Conservation (phyloP, 306 rosid species). For the Prinsepia uniflora region DNA sequence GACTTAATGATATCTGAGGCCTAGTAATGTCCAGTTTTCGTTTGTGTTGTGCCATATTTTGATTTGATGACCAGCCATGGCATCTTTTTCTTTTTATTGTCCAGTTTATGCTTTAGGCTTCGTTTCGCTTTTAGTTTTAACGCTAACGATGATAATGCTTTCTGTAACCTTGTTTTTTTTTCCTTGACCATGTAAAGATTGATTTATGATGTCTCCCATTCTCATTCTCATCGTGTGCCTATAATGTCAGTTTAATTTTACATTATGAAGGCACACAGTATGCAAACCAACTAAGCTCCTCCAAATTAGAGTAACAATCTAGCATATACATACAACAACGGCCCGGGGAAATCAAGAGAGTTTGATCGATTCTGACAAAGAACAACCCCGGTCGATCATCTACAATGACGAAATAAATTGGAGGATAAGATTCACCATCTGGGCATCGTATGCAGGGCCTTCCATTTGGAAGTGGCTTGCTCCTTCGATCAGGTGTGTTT, state of each 20-base stretch:
- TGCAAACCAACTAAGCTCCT: conserved; percentile 32
- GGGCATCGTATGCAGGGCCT: conserved; percentile 72
- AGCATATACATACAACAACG: conserved; percentile 27
- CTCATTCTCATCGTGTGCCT: not conserved
- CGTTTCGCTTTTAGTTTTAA: conserved; percentile 22
- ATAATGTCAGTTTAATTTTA: conserved; percentile 9
- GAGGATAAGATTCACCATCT: conserved; percentile 67
- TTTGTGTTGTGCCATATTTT: conserved; percentile 23
- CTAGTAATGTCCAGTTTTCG: conserved; percentile 4
- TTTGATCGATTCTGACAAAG: conserved; percentile 4
- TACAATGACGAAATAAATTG: conserved; percentile 52
- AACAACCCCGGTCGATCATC: conserved; percentile 19
- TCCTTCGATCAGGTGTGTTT: conserved; percentile 72
- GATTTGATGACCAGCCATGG: conserved; percentile 17
- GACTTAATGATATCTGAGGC: conserved; percentile 19
- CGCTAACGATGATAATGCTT: conserved; percentile 12
- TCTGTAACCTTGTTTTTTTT: not conserved
- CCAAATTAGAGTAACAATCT: conserved; percentile 25
- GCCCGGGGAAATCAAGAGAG: not conserved
- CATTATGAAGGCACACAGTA: conserved; percentile 16
- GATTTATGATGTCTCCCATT: conserved; percentile 8
- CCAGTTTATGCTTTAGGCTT: conserved; percentile 25
- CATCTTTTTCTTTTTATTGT: not conserved
- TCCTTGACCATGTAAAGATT: conserved; percentile 24
- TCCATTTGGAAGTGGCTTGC: conserved; percentile 89